Evolutionary conservation across 345 rosid genomes (phyloP).

Genomic region (Eucalyptus caleyi): DNA sequence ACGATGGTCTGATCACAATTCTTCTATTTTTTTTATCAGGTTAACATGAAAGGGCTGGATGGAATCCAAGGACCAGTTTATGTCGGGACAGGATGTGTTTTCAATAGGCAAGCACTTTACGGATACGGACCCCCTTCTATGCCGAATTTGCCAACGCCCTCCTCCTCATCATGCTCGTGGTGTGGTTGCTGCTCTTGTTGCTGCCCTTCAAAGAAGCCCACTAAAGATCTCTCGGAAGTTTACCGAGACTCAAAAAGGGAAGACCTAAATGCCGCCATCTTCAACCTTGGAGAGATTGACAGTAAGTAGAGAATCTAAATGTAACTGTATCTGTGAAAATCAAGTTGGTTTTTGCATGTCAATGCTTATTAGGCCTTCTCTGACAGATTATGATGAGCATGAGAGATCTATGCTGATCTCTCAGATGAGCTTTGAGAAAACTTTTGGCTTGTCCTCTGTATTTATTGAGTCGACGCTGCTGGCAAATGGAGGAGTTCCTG

Average conservation of each 20-base stretch:
- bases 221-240: conserved; percentile 61
- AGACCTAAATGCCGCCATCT: conserved; percentile 89
- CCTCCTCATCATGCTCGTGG: conserved; percentile 54
- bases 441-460: conserved; percentile 88
- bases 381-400: conserved; percentile 73
- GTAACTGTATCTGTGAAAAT: not conserved
- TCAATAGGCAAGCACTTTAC: conserved; percentile 89
- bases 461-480: conserved; percentile 90
- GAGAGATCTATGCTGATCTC: conserved; percentile 96
- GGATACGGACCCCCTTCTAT: conserved; percentile 87
- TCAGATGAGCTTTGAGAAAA: conserved; percentile 87
- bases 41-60: conserved; percentile 95
- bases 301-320: conserved; percentile 22
- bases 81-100: conserved; percentile 93
- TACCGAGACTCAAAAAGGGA: conserved; percentile 79
- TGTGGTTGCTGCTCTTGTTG: conserved; percentile 57
- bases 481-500: conserved; percentile 93
- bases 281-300: conserved; percentile 82
- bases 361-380: not conserved
- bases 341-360: not conserved
- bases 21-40: conserved; percentile 22
- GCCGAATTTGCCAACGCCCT: conserved; percentile 52
- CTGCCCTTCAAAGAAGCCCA: conserved; percentile 48
- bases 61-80: conserved; percentile 97
- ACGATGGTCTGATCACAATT: not conserved